Conservation (phyloP, 2,329 filamentous ascomycete species). For the Curvularia spicifera region DNA sequence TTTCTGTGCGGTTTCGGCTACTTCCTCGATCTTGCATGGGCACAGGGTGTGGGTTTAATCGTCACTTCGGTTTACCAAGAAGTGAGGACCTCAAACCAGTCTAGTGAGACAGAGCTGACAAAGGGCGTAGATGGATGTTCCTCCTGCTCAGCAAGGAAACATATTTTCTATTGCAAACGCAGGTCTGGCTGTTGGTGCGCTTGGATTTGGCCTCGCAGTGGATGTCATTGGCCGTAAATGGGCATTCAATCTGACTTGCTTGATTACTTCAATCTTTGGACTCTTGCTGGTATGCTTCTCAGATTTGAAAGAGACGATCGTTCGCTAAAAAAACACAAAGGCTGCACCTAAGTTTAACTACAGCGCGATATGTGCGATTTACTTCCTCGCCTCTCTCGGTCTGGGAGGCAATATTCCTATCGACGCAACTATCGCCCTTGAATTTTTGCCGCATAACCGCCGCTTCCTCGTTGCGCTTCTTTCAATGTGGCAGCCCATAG, state of each 20-base stretch:
- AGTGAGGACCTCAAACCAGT: slow-evolving; percentile 17
- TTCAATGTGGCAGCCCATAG: slow-evolving; percentile 42
- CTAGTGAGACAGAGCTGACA: neutral
- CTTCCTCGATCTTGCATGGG: slow-evolving; percentile 42
- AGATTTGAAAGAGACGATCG: neutral
- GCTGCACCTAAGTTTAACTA: slow-evolving; percentile 42
- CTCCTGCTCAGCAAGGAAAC: slow-evolving; percentile 28
- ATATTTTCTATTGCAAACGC: slow-evolving; percentile 40
- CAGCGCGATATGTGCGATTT: slow-evolving; percentile 37
- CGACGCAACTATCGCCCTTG: slow-evolving; percentile 37
- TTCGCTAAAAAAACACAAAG: slow-evolving; percentile 17
- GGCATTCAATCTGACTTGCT: slow-evolving; percentile 37
- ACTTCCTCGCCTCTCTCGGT: slow-evolving; percentile 36
- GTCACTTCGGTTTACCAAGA: slow-evolving; percentile 39
- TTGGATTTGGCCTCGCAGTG: slow-evolving; percentile 35
- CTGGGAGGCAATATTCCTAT: slow-evolving; percentile 40
- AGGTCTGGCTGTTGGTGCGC: slow-evolving; percentile 37
- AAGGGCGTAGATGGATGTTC: slow-evolving; percentile 18
- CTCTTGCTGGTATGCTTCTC: slow-evolving; percentile 26
- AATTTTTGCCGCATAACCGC: slow-evolving; percentile 37
- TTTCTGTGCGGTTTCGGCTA: slow-evolving; percentile 43
- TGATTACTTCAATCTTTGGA: slow-evolving; percentile 39
- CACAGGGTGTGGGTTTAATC: slow-evolving; percentile 38
- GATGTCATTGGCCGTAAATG: slow-evolving; percentile 40
- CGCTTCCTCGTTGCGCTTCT: slow-evolving; percentile 39